Evolutionary conservation across 2,329 filamentous ascomycete genomes (phyloP).

Genomic region (Fusarium illudens): DNA sequence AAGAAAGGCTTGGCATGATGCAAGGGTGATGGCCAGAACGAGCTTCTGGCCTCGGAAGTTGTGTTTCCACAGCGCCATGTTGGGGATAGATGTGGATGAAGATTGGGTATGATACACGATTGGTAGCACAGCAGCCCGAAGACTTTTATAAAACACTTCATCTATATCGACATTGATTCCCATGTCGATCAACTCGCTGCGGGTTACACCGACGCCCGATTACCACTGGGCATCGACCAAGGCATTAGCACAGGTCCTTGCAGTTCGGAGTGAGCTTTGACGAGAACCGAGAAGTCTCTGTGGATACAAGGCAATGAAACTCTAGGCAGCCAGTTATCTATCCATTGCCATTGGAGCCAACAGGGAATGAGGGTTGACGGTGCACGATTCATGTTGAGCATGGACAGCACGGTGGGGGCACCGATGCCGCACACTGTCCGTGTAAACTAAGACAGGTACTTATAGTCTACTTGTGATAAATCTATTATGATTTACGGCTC

Average conservation of each 20-base stretch:
- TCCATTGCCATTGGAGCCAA: neutral
- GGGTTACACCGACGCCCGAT: neutral
- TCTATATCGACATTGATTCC: neutral
- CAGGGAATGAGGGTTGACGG: neutral
- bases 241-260: neutral
- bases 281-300: neutral
- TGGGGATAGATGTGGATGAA: neutral
- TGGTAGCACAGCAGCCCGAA: neutral
- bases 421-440: no score
- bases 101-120: neutral
- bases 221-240: neutral
- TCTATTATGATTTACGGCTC: no score
- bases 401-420: no score
- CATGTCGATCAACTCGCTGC: neutral
- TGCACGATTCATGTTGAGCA: no score
- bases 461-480: no score
- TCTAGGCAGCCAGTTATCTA: neutral
- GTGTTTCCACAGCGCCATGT: neutral
- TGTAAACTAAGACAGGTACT: no score
- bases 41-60: neutral
- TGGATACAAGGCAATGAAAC: neutral
- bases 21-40: conserved; percentile 5
- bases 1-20: conserved; percentile 10
- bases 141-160: neutral
- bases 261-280: neutral